Evolutionary conservation across 306 rosid genomes (phyloP), one percentile per base, ranked within the genome.

Genomic region (Prunus armeniaca): DNA sequence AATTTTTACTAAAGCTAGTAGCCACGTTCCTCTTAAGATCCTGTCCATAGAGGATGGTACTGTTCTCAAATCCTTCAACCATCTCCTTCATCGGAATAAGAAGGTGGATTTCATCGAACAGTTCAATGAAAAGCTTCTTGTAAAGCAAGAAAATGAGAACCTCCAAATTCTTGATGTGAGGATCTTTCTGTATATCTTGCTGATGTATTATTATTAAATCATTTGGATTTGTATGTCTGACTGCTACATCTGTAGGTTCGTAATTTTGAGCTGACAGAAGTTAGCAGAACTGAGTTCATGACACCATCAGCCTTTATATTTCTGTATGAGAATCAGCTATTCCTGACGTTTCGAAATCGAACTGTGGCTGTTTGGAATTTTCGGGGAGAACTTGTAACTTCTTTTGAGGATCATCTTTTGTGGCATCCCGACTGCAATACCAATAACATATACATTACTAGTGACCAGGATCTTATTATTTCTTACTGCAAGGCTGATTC

Each of bases 361-460:
- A 87, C 93, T 18, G 97, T 93, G 64, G 88, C 97, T 72, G 98
- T 93, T 69, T 93, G 98, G 98, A 93, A 93, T 86, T 93, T 93
- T 19, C 93, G 97, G 3, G 97, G 98, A 61, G 98, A 93, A 78
- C 98, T 91, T 77, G 98, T 93, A 38, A 93, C 98, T 24, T 89
- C 97, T 2, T 93, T 93, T 79, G 98, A 93, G 81, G 98, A 93
- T 82, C 98, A 91, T 85, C 89, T 89, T 73, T 84, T 93, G 82
- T 93, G 98, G 98, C 97, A 93, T 86, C 93, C 98, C 3, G 98
- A 93, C 84, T 93, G 98, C 85, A 93, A 93, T 50, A 93, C 98
- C 19, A 93, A 93, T 68, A 93, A 93, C 81, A 93, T 93, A 70
- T 93, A 91, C 75, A 93, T 93, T 69, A 93, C 98, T 19, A 93